Base-by-base conservation (phyloP, 2,329 filamentous ascomycete genomes). In the Sporothrix pallida region DNA sequence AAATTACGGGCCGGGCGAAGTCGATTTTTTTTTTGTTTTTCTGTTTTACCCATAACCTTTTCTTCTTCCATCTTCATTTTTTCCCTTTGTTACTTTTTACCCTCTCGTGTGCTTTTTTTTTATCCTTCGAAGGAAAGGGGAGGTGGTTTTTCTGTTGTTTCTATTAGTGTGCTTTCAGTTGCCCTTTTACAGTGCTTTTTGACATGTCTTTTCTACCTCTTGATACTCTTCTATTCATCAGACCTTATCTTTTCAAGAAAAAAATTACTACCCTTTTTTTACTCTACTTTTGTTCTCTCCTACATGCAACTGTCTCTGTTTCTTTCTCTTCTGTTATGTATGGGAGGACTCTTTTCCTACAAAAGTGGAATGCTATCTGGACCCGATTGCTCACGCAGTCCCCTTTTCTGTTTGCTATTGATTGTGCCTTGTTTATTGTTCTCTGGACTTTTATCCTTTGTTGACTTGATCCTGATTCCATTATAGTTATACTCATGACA, bases 321-420 rank as follows among this genome's bases (percentile, higher is more conserved):
- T 37, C 15, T 13, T 54, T 8, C 15, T 69, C 15, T n/a, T 42
- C 52, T 58, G 20, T 56, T 6, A 5, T 42, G 50, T 15, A 9
- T 68, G 62, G 62, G 50, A 54, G 71, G 48, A 20, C 17, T 20
- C 37, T 13, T 20, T 52, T 20, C 31, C 20, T 54, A 54, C 67
- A 69, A 54, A 69, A 54, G 48, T 68, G 71, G 65, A 48, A 58
- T 46, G 50, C 31, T 44, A 13, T 58, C 48, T 68, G 46, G 26
- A 37, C 44, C 48, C 17, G 26, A 23, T 50, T 69, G 48, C 67
- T n/a, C 67, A 42, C 67, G 67, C 67, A 52, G 67, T 37, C 31
- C 31, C 31, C 31, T 37, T 37, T 5, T 37, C 26, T 56, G 9
- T 54, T 56, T 54, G 1, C 8, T 48, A 15, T 37, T 37, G 31